phyloP scores from a whole-genome alignment of 805 yeast species.

The Lipomyces chichibuensis region DNA sequence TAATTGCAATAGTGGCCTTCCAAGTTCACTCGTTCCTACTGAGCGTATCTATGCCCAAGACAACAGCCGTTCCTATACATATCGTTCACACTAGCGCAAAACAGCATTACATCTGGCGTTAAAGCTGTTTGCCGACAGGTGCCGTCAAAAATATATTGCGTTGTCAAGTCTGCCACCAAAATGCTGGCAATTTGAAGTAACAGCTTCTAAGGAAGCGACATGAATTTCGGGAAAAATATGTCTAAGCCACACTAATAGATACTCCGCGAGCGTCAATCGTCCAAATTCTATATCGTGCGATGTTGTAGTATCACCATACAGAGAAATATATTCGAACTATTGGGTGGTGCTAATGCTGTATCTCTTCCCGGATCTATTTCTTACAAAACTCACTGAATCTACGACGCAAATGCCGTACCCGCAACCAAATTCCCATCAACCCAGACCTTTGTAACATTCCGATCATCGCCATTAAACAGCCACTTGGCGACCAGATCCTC shows the following conservation, averaged over 20 bases:
- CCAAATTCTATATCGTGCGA: neutral
- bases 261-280: neutral
- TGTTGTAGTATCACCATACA: no score
- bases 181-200: neutral
- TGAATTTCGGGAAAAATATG: no score
- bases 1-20: no score
- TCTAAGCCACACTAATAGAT: no score
- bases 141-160: no score
- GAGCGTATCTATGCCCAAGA: no score
- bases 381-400: constrained; percentile 30
- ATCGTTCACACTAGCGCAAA: no score
- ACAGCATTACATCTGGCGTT: no score
- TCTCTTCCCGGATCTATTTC: neutral
- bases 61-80: no score
- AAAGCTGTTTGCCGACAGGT: no score
- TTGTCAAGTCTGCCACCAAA: no score
- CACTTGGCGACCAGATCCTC: constrained; percentile 75
- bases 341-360: neutral
- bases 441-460: constrained; percentile 81
- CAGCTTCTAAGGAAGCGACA: neutral
- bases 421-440: constrained; percentile 73
- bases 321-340: neutral
- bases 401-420: constrained; percentile 40
- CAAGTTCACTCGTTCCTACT: no score
- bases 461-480: constrained; percentile 92